Percentiles rank a stretch among this genome's conserved stretches.
Evolutionary conservation across 139 green algal genomes (phyloP).

Genomic region (Tetraselmis chui): DNA sequence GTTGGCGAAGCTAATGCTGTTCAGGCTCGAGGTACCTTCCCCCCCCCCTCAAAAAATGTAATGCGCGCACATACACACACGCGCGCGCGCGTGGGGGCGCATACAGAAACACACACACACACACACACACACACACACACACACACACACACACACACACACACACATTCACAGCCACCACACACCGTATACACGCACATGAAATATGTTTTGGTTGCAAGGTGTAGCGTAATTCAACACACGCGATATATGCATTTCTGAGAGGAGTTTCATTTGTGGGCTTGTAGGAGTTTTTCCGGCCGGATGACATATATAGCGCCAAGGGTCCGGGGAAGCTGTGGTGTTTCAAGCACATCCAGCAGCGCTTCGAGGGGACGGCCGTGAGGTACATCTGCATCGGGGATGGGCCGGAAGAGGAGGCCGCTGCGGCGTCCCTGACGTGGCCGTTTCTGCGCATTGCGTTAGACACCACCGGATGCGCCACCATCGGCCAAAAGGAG

Average conservation of each 20-base stretch:
- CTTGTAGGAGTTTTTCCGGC: background rate
- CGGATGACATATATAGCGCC: background rate
- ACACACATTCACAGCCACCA: background rate
- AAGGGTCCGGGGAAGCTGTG: background rate
- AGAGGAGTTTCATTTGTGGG: no score
- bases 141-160: background rate
- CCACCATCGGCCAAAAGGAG: background rate
- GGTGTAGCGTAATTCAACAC: no score
- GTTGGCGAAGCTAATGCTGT: slow-evolving; percentile 44
- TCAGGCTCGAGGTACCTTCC: slow-evolving; percentile 17
- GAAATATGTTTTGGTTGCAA: no score
- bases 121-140: background rate
- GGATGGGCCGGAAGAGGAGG: background rate
- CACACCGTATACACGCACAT: no score
- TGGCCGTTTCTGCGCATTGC: background rate
- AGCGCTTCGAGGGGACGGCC: background rate
- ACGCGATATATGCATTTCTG: no score
- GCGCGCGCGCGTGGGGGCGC: no score
- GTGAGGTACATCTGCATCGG: background rate
- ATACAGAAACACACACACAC: no score
- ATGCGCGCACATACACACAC: background rate
- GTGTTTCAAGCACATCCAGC: background rate
- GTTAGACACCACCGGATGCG: background rate
- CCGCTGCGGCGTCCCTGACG: background rate
- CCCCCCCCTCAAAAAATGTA: no score